These are phyloP conservation scores for Sugiyamaella lignohabitans DNA, from an alignment of 805 yeast species.

Conservation along the genomic window DNA sequence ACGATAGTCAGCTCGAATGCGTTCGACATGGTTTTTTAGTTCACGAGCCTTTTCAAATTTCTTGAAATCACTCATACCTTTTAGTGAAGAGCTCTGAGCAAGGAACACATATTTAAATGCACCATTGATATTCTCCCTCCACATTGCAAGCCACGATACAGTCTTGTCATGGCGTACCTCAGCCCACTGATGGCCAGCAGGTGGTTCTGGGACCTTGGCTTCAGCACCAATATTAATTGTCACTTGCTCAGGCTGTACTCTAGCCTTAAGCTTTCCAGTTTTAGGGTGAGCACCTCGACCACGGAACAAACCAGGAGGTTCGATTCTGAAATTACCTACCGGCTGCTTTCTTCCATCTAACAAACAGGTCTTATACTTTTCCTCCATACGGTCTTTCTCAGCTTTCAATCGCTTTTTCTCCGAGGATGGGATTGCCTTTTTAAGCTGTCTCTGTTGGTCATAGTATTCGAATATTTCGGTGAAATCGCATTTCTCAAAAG, in stretches of 20 bases:
- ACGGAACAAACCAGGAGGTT: conserved; percentile 93
- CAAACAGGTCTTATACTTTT: conserved; percentile 69
- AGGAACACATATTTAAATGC: conserved; percentile 82
- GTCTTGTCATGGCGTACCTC: conserved; percentile 82
- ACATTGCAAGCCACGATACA: conserved; percentile 94
- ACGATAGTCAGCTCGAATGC: conserved; percentile 69
- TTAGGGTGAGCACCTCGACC: conserved; percentile 98
- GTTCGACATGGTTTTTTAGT: conserved; percentile 62
- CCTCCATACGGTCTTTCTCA: conserved; percentile 72
- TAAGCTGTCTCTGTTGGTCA: conserved; percentile 63
- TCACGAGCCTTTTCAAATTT: conserved; percentile 93
- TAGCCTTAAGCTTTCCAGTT: conserved; percentile 81
- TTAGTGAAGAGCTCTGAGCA: conserved; percentile 84
- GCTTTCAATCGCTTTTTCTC: conserved; percentile 68
- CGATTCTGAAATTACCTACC: conserved; percentile 89
- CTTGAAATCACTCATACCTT: conserved; percentile 84
- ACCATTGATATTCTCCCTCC: conserved; percentile 89
- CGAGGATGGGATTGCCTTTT: conserved; percentile 58
- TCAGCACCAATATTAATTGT: conserved; percentile 73
- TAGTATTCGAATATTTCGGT: conserved; percentile 63
- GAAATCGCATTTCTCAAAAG: conserved; percentile 72
- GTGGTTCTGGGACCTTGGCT: conserved; percentile 71
- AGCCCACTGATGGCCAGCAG: conserved; percentile 86
- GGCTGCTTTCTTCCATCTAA: conserved; percentile 85
- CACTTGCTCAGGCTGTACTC: conserved; percentile 86